These are phyloP conservation scores for Arthroderma sp. DNA, from an alignment of 2,329 filamentous ascomycete genomes.

Conservation along the genomic window DNA sequence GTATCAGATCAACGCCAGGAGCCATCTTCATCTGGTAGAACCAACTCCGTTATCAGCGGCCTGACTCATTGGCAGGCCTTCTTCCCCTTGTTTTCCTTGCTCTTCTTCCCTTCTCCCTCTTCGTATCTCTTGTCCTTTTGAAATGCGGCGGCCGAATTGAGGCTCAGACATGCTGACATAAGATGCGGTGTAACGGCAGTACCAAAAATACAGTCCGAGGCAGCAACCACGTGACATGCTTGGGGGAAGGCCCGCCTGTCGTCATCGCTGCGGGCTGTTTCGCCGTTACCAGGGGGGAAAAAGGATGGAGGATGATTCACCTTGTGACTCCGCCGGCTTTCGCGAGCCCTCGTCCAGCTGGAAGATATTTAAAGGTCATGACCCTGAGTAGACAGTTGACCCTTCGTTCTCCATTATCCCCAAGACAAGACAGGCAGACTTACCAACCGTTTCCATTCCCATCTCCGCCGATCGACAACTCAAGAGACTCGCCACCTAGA, in stretches of 20 bases:
- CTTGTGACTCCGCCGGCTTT: not conserved
- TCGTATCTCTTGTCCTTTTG: not conserved
- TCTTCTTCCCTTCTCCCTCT: not conserved
- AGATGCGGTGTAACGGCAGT: not conserved
- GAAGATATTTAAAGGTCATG: not conserved
- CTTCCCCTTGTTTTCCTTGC: not conserved
- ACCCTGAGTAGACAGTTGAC: not conserved
- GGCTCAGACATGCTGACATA: not conserved
- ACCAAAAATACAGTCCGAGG: slow-evolving; percentile 1
- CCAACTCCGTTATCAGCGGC: not conserved
- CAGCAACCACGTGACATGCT: not conserved
- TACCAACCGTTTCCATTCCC: not conserved
- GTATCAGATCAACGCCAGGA: not conserved
- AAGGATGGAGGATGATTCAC: not conserved
- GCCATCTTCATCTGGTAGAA: not conserved
- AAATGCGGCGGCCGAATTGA: not conserved
- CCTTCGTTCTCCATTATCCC: not conserved
- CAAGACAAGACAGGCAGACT: not conserved
- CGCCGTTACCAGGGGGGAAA: slow-evolving; percentile 3
- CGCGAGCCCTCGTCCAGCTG: not conserved
- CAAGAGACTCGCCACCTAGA: no score
- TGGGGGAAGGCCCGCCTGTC: not conserved
- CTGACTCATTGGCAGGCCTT: not conserved
- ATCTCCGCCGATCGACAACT: not conserved
- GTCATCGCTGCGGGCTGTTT: not conserved